Conservation (phyloP, 169 alveolate genomes). For the Plasmodium berghei region DNA sequence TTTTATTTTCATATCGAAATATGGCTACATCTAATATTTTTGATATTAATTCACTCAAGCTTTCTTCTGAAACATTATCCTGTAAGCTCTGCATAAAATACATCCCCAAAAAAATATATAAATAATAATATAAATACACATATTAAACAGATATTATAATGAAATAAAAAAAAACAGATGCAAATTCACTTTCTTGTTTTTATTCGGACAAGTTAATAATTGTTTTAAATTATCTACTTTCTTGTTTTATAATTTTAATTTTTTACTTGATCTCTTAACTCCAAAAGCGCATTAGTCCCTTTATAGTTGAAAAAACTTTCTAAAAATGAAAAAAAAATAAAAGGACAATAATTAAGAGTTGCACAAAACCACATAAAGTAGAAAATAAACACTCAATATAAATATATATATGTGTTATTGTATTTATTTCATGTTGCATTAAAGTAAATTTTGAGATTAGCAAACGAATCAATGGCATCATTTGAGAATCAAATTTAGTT, state of each 20-base stretch:
- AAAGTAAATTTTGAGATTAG: no score
- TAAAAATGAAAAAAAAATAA: constrained; percentile 18
- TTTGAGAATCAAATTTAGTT: background rate
- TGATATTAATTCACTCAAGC: background rate
- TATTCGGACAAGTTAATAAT: no score
- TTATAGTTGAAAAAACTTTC: constrained; percentile 12
- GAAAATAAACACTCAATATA: no score
- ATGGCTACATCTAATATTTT: constrained; percentile 20
- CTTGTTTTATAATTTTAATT: background rate
- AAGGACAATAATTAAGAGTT: background rate
- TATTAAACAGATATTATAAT: background rate
- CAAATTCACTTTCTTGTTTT: background rate
- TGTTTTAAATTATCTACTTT: no score
- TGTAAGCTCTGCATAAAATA: background rate
- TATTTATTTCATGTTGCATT: no score
- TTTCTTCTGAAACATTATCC: constrained; percentile 29
- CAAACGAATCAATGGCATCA: no score
- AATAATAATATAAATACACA: background rate
- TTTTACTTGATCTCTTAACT: constrained; percentile 35
- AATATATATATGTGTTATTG: no score
- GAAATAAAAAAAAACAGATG: background rate
- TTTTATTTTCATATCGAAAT: background rate
- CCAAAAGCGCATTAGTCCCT: constrained; percentile 31
- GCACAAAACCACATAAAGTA: background rate
- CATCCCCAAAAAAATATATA: background rate